Base-by-base conservation (phyloP, 176 grass and related monocot genomes). In the Zea luxurians region DNA sequence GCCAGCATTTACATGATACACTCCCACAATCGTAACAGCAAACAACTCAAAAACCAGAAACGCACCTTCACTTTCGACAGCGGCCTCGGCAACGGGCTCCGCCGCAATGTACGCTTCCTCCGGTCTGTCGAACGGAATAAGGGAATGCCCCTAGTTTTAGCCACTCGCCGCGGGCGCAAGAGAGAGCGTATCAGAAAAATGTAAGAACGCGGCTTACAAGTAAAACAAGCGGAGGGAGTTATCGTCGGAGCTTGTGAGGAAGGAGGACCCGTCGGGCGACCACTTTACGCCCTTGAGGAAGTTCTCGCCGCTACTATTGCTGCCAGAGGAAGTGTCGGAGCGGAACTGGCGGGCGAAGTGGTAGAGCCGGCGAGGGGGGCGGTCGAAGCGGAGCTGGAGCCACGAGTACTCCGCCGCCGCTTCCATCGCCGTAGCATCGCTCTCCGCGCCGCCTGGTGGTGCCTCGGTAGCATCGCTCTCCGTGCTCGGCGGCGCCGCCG, bases 231-330 rank as follows among this genome's bases (percentile, higher is more conserved):
- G 96, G 72, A 95, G 92, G 45, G 92, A 88, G 83, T 99, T 95
- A 83, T 99, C 96, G 65, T 99, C 89, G 16, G 85, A 99, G 88
- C 89, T 87, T 62, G 88, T 92, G 83, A 99, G 96, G 78, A 99
- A 95, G 83, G 81, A 94, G 74, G 92, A 95, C 5, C 96, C 96
- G 15, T 99, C 96, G 9, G 96, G 96, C 12, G 96, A 95, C 96
- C 96, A 99, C 71, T 95, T 92, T 4, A 93, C 92, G 27, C 90
- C 96, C 69, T 92, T 99, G 54, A 99, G 90, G 75, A 99, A 99
- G 87, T 92, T 98, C 0, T 74, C 87, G n/a, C 63, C 37, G 67
- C 76, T 42, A 38, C 48, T 41, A 40, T 6, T 16, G 59, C 20
- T 41, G 38, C 8, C 10, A 15, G 35, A 20, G 45, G 83, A 55